phyloP scores from a whole-genome alignment of 805 yeast genomes.

The Ogataea neopini region DNA sequence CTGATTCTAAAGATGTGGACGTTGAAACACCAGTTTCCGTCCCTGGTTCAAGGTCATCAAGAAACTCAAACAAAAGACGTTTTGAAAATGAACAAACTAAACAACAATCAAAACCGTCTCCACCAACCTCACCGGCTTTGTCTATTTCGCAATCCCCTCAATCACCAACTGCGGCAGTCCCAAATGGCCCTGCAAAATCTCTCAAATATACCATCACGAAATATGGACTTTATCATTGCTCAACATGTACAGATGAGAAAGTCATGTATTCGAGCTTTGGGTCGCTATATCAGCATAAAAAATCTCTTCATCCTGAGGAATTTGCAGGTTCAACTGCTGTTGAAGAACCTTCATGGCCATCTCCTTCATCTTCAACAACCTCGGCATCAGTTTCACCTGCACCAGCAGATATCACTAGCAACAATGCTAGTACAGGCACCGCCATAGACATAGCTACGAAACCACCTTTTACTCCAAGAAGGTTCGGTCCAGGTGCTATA shows the following conservation, averaged over 20 bases:
- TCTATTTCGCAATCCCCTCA: constrained; percentile 10
- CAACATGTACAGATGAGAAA: constrained; percentile 15
- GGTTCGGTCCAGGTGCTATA: constrained; percentile 18
- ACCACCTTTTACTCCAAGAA: constrained; percentile 10
- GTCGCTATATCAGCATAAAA: constrained; percentile 26
- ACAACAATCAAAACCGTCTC: constrained; percentile 2
- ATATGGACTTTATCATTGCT: constrained; percentile 24
- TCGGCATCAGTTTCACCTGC: constrained; percentile 6
- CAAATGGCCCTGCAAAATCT: constrained; percentile 5
- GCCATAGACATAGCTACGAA: background rate
- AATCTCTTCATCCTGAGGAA: constrained; percentile 21
- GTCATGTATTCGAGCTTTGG: constrained; percentile 20
- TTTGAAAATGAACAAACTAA: constrained; percentile 9
- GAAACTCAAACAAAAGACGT: constrained; percentile 21
- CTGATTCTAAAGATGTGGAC: no score
- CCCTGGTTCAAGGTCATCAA: constrained; percentile 12
- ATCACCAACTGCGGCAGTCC: background rate
- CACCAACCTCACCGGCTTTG: constrained; percentile 6
- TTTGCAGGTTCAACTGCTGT: constrained; percentile 6
- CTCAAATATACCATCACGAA: constrained; percentile 24
- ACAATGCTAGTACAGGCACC: background rate
- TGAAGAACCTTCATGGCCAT: constrained; percentile 9
- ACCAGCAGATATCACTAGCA: background rate
- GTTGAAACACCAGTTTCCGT: no score
- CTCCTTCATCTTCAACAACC: constrained; percentile 8